These are phyloP conservation scores for Knufia petricola DNA, from an alignment of 2,329 filamentous ascomycete genomes.

Conservation along the genomic window DNA sequence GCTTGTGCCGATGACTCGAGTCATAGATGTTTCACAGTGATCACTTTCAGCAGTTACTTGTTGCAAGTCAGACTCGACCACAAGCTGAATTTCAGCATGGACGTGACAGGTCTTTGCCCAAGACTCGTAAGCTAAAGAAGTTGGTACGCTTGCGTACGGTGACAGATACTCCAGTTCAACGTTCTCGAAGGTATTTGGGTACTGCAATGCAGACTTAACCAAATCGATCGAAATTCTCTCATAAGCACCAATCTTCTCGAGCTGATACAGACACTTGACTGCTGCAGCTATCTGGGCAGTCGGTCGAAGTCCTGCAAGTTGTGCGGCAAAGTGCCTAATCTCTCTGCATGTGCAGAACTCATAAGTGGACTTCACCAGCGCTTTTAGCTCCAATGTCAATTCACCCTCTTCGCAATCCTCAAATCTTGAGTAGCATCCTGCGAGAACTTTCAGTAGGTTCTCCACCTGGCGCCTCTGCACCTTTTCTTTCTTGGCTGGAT, in stretches of 20 bases:
- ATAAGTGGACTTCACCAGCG: conserved; percentile 10
- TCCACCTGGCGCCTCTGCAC: conserved; percentile 4
- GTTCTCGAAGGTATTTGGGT: conserved; percentile 7
- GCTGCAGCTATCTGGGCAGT: conserved; percentile 14
- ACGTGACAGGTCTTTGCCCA: conserved; percentile 14
- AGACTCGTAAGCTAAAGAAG: conserved; percentile 7
- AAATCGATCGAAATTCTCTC: conserved; percentile 13
- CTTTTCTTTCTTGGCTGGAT: conserved; percentile 9
- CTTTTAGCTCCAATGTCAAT: not conserved
- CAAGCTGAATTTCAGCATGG: conserved; percentile 22
- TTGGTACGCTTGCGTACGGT: conserved; percentile 10
- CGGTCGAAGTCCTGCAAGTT: conserved; percentile 5
- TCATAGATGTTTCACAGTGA: conserved; percentile 3
- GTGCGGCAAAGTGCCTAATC: conserved; percentile 6
- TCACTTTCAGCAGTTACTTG: not conserved
- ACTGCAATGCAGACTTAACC: conserved; percentile 1
- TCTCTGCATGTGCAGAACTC: conserved; percentile 8
- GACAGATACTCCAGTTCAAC: conserved; percentile 11
- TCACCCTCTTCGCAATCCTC: conserved; percentile 4
- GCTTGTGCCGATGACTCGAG: conserved; percentile 19
- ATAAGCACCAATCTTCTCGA: conserved; percentile 19
- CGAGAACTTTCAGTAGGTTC: conserved; percentile 5
- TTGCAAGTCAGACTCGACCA: conserved; percentile 17
- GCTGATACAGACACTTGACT: conserved; percentile 14
- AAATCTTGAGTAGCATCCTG: conserved; percentile 10